These are phyloP conservation scores for Paramecium sonneborni DNA, from an alignment of 73 alveolate genomes.

Conservation along the genomic window DNA sequence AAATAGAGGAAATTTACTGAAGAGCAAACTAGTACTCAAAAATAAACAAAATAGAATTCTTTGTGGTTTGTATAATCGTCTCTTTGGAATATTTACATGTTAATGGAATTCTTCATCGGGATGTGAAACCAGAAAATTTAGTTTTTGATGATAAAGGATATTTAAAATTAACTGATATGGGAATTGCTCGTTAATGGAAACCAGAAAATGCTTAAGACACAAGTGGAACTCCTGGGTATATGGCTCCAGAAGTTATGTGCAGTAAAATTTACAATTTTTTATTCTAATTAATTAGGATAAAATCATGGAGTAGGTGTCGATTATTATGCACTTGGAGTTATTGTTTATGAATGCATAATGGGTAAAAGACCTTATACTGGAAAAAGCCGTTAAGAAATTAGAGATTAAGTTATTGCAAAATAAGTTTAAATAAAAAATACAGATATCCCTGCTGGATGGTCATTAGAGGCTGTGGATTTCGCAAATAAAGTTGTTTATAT, in stretches of 20 bases:
- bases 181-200: slow-evolving; percentile 91
- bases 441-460: slow-evolving; percentile 81
- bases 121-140: slow-evolving; percentile 97
- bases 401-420: slow-evolving; percentile 84
- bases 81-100: slow-evolving; percentile 90
- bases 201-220: slow-evolving; percentile 87
- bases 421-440: slow-evolving; percentile 76
- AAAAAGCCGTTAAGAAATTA: slow-evolving; percentile 88
- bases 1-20: slow-evolving; percentile 85
- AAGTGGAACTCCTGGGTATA: slow-evolving; percentile 97
- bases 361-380: slow-evolving; percentile 84
- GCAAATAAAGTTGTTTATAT: slow-evolving; percentile 76
- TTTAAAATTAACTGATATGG: slow-evolving; percentile 93
- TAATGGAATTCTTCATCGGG: slow-evolving; percentile 92
- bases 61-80: slow-evolving; percentile 85
- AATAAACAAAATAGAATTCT: slow-evolving; percentile 73
- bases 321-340: slow-evolving; percentile 87
- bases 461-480: slow-evolving; percentile 87
- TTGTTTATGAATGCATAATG: slow-evolving; percentile 85
- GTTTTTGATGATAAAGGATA: slow-evolving; percentile 92
- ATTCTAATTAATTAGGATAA: slow-evolving; percentile 38
- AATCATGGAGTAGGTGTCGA: slow-evolving; percentile 86
- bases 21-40: slow-evolving; percentile 78
- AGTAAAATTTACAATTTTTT: slow-evolving; percentile 26
- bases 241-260: slow-evolving; percentile 92